phyloP scores from a whole-genome alignment of 768 basidiomycete genomes.

The Boletus coccyginus region DNA sequence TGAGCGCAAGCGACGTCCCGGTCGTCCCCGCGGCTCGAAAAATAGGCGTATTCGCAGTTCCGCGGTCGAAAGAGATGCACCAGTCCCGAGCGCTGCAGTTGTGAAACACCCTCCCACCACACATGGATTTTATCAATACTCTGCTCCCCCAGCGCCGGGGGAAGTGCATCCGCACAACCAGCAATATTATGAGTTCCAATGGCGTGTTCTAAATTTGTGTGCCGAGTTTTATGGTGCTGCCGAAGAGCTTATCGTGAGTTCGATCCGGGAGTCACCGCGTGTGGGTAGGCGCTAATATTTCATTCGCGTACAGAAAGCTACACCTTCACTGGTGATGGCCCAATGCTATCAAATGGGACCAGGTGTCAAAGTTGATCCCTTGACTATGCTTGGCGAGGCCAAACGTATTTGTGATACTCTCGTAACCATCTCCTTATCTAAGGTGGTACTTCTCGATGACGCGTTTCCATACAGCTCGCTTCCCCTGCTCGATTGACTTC shows the following conservation, averaged over 20 bases:
- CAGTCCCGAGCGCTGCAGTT: constrained; percentile 11
- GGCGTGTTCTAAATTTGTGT: constrained; percentile 78
- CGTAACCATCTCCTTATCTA: constrained; percentile 37
- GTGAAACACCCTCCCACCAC: constrained; percentile 34
- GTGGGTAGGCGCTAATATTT: constrained; percentile 7
- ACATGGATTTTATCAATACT: constrained; percentile 45
- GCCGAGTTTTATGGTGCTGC: constrained; percentile 85
- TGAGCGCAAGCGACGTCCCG: constrained; percentile 67
- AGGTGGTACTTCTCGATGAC: constrained; percentile 8
- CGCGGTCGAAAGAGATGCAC: constrained; percentile 25
- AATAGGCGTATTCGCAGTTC: constrained; percentile 53
- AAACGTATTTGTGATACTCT: constrained; percentile 76
- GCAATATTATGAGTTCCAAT: constrained; percentile 83
- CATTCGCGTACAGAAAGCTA: constrained; percentile 39
- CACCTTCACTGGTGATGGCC: constrained; percentile 69
- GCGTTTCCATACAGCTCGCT: constrained; percentile 49
- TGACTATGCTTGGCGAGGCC: constrained; percentile 71
- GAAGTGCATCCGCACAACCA: constrained; percentile 64
- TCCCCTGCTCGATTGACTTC: constrained; percentile 70
- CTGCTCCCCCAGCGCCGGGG: constrained; percentile 40
- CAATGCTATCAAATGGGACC: constrained; percentile 80
- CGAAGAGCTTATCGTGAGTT: constrained; percentile 76
- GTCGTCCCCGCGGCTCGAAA: constrained; percentile 78
- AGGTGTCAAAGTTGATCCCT: constrained; percentile 65
- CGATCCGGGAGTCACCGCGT: constrained; percentile 2